Evolutionary conservation across 2,329 filamentous ascomycete species (phyloP).

Genomic region (Claviceps monticola): DNA sequence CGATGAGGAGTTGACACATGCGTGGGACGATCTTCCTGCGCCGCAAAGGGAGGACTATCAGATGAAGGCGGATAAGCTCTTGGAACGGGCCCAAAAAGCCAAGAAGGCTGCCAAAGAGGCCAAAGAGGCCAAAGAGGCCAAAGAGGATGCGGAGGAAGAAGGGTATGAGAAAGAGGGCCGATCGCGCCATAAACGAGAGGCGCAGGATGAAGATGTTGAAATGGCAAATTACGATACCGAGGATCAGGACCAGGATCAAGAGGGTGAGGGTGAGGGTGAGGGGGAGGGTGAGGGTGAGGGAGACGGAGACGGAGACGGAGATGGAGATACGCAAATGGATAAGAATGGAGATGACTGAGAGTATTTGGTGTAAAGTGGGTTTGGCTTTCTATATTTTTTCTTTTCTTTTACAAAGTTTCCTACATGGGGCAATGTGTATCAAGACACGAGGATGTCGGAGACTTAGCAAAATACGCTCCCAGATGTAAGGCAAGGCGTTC

Average conservation of each 20-base stretch:
- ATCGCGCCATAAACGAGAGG: slow-evolving; percentile 15
- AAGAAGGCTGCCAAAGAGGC: slow-evolving; percentile 11
- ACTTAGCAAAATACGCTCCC: neutral
- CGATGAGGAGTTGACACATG: slow-evolving; percentile 40
- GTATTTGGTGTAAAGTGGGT: neutral
- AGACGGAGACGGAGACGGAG: neutral
- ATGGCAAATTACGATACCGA: slow-evolving; percentile 34
- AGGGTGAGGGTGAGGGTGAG: neutral
- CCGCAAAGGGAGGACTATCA: slow-evolving; percentile 36
- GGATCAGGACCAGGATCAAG: slow-evolving; percentile 16
- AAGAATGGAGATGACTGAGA: slow-evolving; percentile 11
- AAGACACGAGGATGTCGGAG: neutral
- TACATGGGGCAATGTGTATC: neutral
- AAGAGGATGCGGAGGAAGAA: slow-evolving; percentile 6
- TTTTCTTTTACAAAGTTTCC: neutral
- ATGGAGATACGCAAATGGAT: neutral
- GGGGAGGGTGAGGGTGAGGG: neutral
- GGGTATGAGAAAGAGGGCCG: slow-evolving; percentile 10
- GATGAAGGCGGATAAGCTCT: slow-evolving; percentile 16
- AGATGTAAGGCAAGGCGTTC: slow-evolving; percentile 1
- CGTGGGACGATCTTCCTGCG: slow-evolving; percentile 40
- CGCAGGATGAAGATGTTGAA: slow-evolving; percentile 34
- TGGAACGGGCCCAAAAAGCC: slow-evolving; percentile 15
- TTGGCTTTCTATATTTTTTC: neutral
- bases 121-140: slow-evolving; percentile 13